A percentile compares a stretch with the other conserved stretches of the same genome.
These are phyloP conservation scores for Macrolepiota dolichaula DNA, from an alignment of 768 basidiomycete genomes.

Conservation along the genomic window DNA sequence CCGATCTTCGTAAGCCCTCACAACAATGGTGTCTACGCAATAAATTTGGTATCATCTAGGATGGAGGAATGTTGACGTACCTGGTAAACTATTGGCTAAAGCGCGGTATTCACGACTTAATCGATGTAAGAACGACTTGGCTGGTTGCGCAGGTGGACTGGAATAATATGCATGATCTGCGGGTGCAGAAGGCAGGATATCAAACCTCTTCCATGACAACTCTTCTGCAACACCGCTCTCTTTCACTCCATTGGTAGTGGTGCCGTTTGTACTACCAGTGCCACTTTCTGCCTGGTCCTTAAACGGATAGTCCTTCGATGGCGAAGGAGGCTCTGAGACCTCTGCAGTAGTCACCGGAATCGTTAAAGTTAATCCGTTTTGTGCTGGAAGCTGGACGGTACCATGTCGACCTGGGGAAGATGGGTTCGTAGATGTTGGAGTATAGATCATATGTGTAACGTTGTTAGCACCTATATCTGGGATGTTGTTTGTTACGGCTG, in stretches of 20 bases:
- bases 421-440: slow-evolving; percentile 1
- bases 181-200: slow-evolving; percentile 71
- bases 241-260: slow-evolving; percentile 26
- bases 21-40: slow-evolving; percentile 72
- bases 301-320: slow-evolving; percentile 6
- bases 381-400: not conserved
- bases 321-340: not conserved
- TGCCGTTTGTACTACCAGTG: not conserved
- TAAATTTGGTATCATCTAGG: not conserved
- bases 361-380: not conserved
- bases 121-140: slow-evolving; percentile 73
- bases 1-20: slow-evolving; percentile 88
- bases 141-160: slow-evolving; percentile 57
- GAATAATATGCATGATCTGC: slow-evolving; percentile 79
- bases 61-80: slow-evolving; percentile 35
- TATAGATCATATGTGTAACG: not conserved
- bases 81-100: slow-evolving; percentile 76
- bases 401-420: not conserved
- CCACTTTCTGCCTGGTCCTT: slow-evolving; percentile 9
- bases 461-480: not conserved
- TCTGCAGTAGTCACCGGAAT: not conserved
- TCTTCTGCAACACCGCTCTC: slow-evolving; percentile 15
- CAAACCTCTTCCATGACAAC: slow-evolving; percentile 74
- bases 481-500: not conserved
- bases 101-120: slow-evolving; percentile 81